Evolutionary conservation across 495 filamentous ascomycete species (phyloP).

Genomic region (Terfezia claveryi): DNA sequence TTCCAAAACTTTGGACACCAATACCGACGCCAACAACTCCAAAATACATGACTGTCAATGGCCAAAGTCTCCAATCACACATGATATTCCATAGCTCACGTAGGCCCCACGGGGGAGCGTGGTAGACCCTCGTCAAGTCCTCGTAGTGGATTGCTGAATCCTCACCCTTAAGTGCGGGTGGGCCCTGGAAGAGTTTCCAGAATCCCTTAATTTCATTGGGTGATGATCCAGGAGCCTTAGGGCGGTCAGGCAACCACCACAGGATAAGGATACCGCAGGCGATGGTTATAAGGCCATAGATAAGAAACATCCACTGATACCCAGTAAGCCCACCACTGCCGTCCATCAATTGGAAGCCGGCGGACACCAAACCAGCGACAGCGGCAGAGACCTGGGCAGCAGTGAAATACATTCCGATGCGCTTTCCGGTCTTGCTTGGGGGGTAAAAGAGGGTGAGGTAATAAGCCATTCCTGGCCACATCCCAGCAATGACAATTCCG

Average conservation of each 20-base stretch:
- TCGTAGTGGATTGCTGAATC: slow-evolving; percentile 69
- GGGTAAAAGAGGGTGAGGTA: slow-evolving; percentile 87
- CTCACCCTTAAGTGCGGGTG: slow-evolving; percentile 49
- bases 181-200: slow-evolving; percentile 34
- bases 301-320: slow-evolving; percentile 87
- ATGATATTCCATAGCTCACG: slow-evolving; percentile 45
- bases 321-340: slow-evolving; percentile 52
- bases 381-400: slow-evolving; percentile 76
- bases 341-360: slow-evolving; percentile 82
- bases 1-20: slow-evolving; percentile 68
- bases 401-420: slow-evolving; percentile 77
- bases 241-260: slow-evolving; percentile 81
- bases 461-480: slow-evolving; percentile 93
- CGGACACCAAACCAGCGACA: slow-evolving; percentile 72
- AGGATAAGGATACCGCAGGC: slow-evolving; percentile 47
- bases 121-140: slow-evolving; percentile 62
- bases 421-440: slow-evolving; percentile 60
- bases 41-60: slow-evolving; percentile 76
- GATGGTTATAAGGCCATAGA: slow-evolving; percentile 59
- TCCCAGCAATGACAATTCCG: slow-evolving; percentile 71
- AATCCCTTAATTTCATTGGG: slow-evolving; percentile 5
- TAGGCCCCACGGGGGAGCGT: slow-evolving; percentile 43
- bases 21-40: slow-evolving; percentile 84
- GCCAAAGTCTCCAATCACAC: slow-evolving; percentile 71
- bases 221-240: slow-evolving; percentile 39